These are phyloP conservation scores for Hapsidospora chrysogenum DNA, from an alignment of 495 filamentous ascomycete species.

Conservation along the genomic window DNA sequence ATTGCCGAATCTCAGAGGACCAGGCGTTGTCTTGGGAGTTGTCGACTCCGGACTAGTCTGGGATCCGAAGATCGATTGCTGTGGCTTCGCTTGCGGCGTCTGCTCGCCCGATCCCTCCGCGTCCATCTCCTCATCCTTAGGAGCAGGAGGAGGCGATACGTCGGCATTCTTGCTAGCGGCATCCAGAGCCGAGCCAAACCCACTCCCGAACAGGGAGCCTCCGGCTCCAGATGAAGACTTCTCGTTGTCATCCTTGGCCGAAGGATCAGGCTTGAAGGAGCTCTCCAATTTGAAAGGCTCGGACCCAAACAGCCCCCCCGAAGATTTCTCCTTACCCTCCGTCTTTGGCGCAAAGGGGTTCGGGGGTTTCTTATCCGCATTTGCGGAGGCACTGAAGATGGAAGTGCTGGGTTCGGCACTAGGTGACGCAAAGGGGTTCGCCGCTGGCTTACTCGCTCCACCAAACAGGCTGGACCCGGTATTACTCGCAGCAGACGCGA, in stretches of 20 bases:
- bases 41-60: conserved; percentile 27
- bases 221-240: conserved; percentile 22
- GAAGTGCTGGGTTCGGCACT: too few species aligned
- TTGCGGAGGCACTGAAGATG: background rate
- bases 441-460: conserved; percentile 18
- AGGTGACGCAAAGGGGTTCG: conserved; percentile 3
- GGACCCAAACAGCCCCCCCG: conserved; percentile 32
- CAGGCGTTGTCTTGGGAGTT: conserved; percentile 37
- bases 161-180: conserved; percentile 19
- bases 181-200: conserved; percentile 36
- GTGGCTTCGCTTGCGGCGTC: conserved; percentile 11
- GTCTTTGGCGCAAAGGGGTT: background rate
- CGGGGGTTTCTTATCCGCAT: background rate
- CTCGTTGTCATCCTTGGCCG: conserved; percentile 41
- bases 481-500: conserved; percentile 7
- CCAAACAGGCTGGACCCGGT: conserved; percentile 31
- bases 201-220: conserved; percentile 36
- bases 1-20: conserved; percentile 24
- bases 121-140: conserved; percentile 46
- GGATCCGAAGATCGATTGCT: background rate
- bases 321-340: conserved; percentile 7
- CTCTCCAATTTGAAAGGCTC: conserved; percentile 57
- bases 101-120: conserved; percentile 19
- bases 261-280: conserved; percentile 63
- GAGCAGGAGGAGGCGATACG: conserved; percentile 18